Base-by-base conservation (phyloP, 2,329 filamentous ascomycete genomes). In the Simplicillium aogashimaense region DNA sequence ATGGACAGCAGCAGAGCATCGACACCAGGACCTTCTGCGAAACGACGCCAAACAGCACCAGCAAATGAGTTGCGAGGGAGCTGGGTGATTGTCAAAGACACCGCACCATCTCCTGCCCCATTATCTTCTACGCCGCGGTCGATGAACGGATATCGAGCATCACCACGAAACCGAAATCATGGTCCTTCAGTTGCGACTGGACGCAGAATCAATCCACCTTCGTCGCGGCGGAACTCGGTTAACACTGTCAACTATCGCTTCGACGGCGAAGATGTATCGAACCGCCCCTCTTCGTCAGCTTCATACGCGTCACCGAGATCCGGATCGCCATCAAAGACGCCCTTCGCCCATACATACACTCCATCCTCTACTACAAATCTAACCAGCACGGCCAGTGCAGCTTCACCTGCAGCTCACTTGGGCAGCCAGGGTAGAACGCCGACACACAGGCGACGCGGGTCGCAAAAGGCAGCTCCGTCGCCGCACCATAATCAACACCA, bases 21-120 rank as follows among this genome's bases (percentile, higher is more conserved):
- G 2, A 70, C 68, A 8, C 64, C 68, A 18, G 69, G 67, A 3
- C 20, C 20, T 5, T 63, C 70, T 1, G 60, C 67, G 2, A 78
- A 78, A 53, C 64, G 74, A 33, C 64, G 74, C 34, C 74, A 78
- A 44, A 66, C 72, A n/a, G 60, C 65, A 39, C 55, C 64, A 2
- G 63, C 66, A 14, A 71, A 77, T 45, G 76, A 81, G 34, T 63
- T 84, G 6, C 67, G 74, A 25, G 73, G 70, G 41, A 84, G 79
- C 59, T 88, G 83, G 83, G 80, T 88, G 20, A 68, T 88, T 46
- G 76, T 88, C 18, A 64, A 65, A 41, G 69, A 70, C 35, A 56
- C 55, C 14, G 47, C 46, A 25, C 44, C 46, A 29, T 40, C 44
- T 9, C 9, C 29, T 7, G 44, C 18, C 7, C 11, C 15, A 20